Evolutionary conservation across 169 alveolate species (phyloP).

Genomic region (Plasmodium gallinaceum): DNA sequence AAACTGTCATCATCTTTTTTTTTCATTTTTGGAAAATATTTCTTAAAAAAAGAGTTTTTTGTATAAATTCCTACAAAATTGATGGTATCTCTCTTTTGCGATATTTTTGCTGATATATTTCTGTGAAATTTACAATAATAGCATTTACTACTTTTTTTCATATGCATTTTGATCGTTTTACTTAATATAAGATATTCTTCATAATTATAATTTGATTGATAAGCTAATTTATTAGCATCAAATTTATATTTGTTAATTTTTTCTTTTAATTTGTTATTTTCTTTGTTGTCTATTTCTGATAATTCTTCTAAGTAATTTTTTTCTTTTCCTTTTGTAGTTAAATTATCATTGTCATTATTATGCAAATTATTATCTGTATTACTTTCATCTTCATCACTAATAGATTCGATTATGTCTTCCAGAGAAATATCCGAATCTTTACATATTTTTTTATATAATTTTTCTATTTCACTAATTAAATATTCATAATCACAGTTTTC

Average conservation of each 20-base stretch:
- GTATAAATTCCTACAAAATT: conserved; percentile 26
- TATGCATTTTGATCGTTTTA: conserved; percentile 4
- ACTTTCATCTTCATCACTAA: background rate
- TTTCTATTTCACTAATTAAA: conserved; percentile 54
- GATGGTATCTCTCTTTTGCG: conserved; percentile 38
- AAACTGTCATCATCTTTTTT: background rate
- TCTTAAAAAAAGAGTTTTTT: conserved; percentile 62
- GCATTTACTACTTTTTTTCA: conserved; percentile 35
- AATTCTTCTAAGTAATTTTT: background rate
- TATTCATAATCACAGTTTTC: conserved; percentile 67
- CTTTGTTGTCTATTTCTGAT: background rate
- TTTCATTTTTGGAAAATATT: conserved; percentile 53
- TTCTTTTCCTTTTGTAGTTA: background rate
- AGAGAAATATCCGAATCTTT: conserved; percentile 55
- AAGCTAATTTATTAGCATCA: conserved; percentile 46
- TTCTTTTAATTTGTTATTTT: conserved; percentile 15
- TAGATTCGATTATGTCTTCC: conserved; percentile 22
- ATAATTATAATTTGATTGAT: conserved; percentile 52
- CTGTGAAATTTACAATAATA: conserved; percentile 11
- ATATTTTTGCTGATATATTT: conserved; percentile 15
- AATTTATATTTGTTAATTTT: conserved; percentile 38
- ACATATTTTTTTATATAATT: conserved; percentile 49
- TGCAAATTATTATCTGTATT: background rate
- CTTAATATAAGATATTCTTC: conserved; percentile 37
- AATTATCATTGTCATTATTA: background rate